phyloP scores from a whole-genome alignment of 768 basidiomycete genomes.

The Tylopilus sp. region DNA sequence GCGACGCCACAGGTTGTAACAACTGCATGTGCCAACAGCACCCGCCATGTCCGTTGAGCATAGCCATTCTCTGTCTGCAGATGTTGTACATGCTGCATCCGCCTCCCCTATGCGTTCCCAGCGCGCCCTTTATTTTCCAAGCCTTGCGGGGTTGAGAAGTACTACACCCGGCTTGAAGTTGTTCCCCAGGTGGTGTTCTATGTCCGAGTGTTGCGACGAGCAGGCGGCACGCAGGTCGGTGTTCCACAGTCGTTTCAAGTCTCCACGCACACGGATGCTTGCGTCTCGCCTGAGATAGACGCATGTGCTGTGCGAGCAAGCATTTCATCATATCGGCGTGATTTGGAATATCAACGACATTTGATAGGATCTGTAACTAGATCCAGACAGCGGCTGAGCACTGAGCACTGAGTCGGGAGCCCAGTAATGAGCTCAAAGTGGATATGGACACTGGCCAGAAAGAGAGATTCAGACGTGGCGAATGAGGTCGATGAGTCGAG shows the following conservation, averaged over 20 bases:
- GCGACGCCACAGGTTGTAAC: no score
- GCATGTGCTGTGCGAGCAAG: slow-evolving; percentile 48
- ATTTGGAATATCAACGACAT: no score
- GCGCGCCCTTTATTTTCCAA: slow-evolving; percentile 29
- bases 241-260: slow-evolving; percentile 42
- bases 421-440: no score
- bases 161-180: slow-evolving; percentile 59
- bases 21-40: no score
- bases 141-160: slow-evolving; percentile 43
- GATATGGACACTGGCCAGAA: no score
- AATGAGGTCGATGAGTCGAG: no score
- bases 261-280: slow-evolving; percentile 44
- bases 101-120: slow-evolving; percentile 61
- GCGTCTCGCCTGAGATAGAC: slow-evolving; percentile 56
- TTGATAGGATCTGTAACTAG: no score
- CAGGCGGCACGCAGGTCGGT: slow-evolving; percentile 38
- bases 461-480: no score
- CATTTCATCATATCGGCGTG: slow-evolving; percentile 42
- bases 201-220: slow-evolving; percentile 46
- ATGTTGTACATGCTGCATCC: slow-evolving; percentile 39
- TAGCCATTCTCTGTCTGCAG: slow-evolving; percentile 34
- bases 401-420: no score
- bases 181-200: slow-evolving; percentile 39
- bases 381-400: no score
- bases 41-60: slow-evolving; percentile 35